phyloP scores from a whole-genome alignment of 768 basidiomycete species.

The Dacryopinax primogenitus region DNA sequence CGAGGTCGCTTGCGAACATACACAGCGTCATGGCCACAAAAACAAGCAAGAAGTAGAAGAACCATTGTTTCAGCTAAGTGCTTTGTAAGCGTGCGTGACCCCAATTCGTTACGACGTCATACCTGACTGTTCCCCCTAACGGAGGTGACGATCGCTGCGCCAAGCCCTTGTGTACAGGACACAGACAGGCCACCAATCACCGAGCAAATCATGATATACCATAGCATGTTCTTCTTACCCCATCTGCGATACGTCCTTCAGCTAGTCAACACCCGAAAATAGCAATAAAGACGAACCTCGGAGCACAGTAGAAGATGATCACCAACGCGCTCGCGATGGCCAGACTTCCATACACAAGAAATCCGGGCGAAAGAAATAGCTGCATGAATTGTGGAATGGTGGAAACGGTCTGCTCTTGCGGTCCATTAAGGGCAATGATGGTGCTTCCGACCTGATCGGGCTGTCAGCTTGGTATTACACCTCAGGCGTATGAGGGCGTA shows the following conservation, averaged over 20 bases:
- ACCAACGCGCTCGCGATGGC: constrained; percentile 49
- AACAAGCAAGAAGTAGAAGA: constrained; percentile 72
- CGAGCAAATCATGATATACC: constrained; percentile 89
- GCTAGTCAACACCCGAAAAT: not conserved
- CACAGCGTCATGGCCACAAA: constrained; percentile 76
- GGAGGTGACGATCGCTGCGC: constrained; percentile 75
- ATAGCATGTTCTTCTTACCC: constrained; percentile 86
- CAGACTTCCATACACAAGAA: constrained; percentile 41
- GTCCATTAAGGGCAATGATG: constrained; percentile 85
- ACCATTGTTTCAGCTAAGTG: constrained; percentile 75
- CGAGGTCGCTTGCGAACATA: constrained; percentile 27
- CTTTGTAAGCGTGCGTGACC: constrained; percentile 2
- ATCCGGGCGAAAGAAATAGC: constrained; percentile 72
- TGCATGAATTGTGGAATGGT: constrained; percentile 59
- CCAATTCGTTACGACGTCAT: constrained; percentile 12
- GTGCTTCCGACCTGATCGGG: constrained; percentile 56
- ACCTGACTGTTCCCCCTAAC: constrained; percentile 68
- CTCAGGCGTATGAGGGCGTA: constrained; percentile 30
- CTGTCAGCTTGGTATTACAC: constrained; percentile 10
- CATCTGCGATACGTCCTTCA: constrained; percentile 34
- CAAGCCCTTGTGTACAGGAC: constrained; percentile 87
- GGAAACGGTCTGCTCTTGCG: constrained; percentile 54
- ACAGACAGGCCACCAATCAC: constrained; percentile 95
- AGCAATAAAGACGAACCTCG: constrained; percentile 41
- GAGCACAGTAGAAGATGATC: constrained; percentile 75